Percentiles rank a stretch among this genome's conserved stretches.
Conservation (phyloP, 768 basidiomycete genomes). For the Dictyophora rubrovolvata region DNA sequence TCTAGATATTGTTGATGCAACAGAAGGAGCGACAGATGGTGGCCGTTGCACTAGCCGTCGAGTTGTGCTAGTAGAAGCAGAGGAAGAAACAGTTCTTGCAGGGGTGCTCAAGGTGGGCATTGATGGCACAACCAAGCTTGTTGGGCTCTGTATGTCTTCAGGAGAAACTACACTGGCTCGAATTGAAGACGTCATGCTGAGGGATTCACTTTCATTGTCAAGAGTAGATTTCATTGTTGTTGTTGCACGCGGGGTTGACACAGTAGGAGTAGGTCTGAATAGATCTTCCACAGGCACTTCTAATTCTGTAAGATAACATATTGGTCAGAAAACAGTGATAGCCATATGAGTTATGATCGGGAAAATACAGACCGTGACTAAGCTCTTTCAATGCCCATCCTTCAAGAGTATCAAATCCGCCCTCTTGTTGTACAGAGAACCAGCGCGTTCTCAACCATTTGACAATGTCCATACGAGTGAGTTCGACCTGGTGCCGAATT, state of each 20-base stretch:
- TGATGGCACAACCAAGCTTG: slow-evolving; percentile 16
- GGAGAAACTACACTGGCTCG: slow-evolving; percentile 31
- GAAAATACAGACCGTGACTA: slow-evolving; percentile 50
- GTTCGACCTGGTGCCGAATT: slow-evolving; percentile 64
- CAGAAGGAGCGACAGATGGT: slow-evolving; percentile 26
- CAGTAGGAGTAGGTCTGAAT: slow-evolving; percentile 30
- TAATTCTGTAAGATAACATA: slow-evolving; percentile 41
- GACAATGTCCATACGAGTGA: slow-evolving; percentile 50
- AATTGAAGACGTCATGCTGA: slow-evolving; percentile 35
- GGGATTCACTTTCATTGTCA: slow-evolving; percentile 29
- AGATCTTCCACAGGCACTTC: slow-evolving; percentile 75
- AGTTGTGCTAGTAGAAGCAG: not conserved
- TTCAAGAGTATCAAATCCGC: slow-evolving; percentile 78
- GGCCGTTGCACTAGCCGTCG: slow-evolving; percentile 13
- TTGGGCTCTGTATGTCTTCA: not conserved
- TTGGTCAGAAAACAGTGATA: not conserved
- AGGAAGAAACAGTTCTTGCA: slow-evolving; percentile 12
- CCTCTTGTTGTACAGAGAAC: slow-evolving; percentile 60
- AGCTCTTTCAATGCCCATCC: slow-evolving; percentile 87
- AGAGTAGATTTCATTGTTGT: slow-evolving; percentile 21
- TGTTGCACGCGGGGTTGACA: slow-evolving; percentile 21
- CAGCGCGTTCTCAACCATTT: slow-evolving; percentile 72
- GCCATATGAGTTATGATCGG: not conserved
- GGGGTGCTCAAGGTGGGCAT: slow-evolving; percentile 32
- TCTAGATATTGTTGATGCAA: slow-evolving; percentile 4